Base-by-base conservation (phyloP, 441 rosid species). In the Erodium texanum region DNA sequence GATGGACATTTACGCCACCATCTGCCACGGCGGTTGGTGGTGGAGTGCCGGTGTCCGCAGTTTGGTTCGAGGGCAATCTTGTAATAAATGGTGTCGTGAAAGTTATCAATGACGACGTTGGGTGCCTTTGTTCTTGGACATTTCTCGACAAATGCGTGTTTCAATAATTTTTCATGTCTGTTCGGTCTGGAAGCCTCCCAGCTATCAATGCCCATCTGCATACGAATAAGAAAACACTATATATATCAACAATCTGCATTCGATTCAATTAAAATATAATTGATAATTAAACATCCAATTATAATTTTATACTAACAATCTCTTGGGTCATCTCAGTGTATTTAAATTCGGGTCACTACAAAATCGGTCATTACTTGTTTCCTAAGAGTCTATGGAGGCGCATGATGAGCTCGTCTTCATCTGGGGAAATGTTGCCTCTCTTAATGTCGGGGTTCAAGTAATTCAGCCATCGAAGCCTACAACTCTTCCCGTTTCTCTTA, bases 101-200 rank as follows among this genome's bases (percentile, higher is more conserved):
- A n/a, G n/a, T n/a, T n/a, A n/a, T n/a, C n/a, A n/a, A n/a, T n/a
- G n/a, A n/a, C n/a, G n/a, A n/a, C n/a, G n/a, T n/a, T n/a, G n/a
- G n/a, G n/a, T n/a, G n/a, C n/a, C n/a, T n/a, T n/a, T n/a, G n/a
- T n/a, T n/a, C n/a, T n/a, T n/a, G n/a, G n/a, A n/a, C n/a, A n/a
- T n/a, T n/a, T n/a, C n/a, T n/a, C n/a, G n/a, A n/a, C n/a, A n/a
- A n/a, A n/a, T n/a, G n/a, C n/a, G 85, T 79, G 73, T 79, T 80
- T 79, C 83, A 80, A 41, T 41, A 41, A 12, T 41, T 41, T 12
- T 80, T 77, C 38, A 75, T 80, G 66, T 77, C 83, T 72, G 80
- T 80, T 70, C 83, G 77, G 43, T 82, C 84, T 5, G 84, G 84
- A 63, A 82, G 75, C 67, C 85, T 73, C 64, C 85, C 85, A 1